Base-by-base conservation (phyloP, 805 yeast species). In the Ogataea ganodermae region DNA sequence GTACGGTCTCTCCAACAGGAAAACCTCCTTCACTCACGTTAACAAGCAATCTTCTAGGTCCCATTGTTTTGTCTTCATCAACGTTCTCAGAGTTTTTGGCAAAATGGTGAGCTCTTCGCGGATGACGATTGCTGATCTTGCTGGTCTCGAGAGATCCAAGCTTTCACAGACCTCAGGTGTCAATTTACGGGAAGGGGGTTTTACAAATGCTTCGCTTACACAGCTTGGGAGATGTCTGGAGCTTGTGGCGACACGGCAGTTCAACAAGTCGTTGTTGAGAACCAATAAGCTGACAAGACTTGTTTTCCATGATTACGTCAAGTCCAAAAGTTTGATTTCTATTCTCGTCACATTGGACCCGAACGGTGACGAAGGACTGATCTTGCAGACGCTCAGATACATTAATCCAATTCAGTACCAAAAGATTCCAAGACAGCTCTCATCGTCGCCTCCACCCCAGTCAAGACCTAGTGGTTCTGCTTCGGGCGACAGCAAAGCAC, bases 141-240 rank as follows among this genome's bases (percentile, higher is more conserved):
- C 83, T 1, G 65, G 83, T 1, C 68, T 79, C 7, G 83, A 79
- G 58, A 67, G 81, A 54, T 67, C 76, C 8, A 75, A 74, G 48
- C 51, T 65, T 10, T 74, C 81, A 1, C 68, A 68, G 45, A 73
- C 80, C 0, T 63, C 65, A 8, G 80, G 80, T 4, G 57, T 64
- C n/a, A 68, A 73, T 18, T 63, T 75, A 37, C 68, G 63, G 39
- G 83, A 79, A 50, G 76, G 79, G 14, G 70, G 75, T 42, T 69
- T 73, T 42, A 75, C 78, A 16, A 78, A 79, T 54, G 70, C 70
- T 35, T 74, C 80, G 8, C 61, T 78, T 43, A 72, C 79, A 50
- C 75, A 76, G 48, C 61, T 80, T 8, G 81, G 83, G 6, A 71
- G 78, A 45, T 71, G 79, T 38, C 58, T 80, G 12, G 69, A 71